Base-by-base conservation (phyloP, 768 basidiomycete genomes). In the Cytidiella melzeri region DNA sequence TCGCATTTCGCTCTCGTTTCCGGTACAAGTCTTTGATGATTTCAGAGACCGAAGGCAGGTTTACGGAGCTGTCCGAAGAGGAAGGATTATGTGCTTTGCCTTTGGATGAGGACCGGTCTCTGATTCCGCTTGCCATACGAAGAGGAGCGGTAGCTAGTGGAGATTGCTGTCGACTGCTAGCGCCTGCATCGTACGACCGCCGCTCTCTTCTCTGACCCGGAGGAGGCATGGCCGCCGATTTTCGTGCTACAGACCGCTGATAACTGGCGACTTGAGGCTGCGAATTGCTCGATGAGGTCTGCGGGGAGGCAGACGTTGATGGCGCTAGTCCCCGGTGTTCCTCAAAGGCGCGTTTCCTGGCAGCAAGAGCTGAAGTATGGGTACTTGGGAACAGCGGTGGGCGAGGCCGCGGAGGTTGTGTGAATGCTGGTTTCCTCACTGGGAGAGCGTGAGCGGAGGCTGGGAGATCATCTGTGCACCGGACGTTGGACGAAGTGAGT, bases 381-480 rank as follows among this genome's bases (percentile, higher is more conserved):
- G 30, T 7, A 7, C 15, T 34, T 34, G 30, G 15, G 9, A 15
- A 15, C 9, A 34, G 7, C 7, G 30, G 15, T 15, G 15, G 30
- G 15, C 30, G 9, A 34, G 30, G 15, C 30, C 30, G 9, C 30
- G 30, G 15, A 7, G 30, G 30, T 15, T 34, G 30, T 7, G 30
- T 34, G 30, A 34, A 34, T 7, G 9, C 30, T 34, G 30, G 30
- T 34, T 15, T 7, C 30, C 9, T 15, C 15, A 41, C 12, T 3
- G 47, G 40, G 12, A 5, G 39, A 18, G 47, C 40, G 39, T 48
- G 47, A 5, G 47, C 47, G 10, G 40, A 48, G 15, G 47, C 47
- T 20, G 47, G 47, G 15, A 42, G 10, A 48, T 48, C 47, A 30
- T 24, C 47, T 48, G 19, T 4, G 18, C 11, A 36, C 21, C 11